phyloP scores from a whole-genome alignment of 805 yeast species.

The Monosporozyma unispora region DNA sequence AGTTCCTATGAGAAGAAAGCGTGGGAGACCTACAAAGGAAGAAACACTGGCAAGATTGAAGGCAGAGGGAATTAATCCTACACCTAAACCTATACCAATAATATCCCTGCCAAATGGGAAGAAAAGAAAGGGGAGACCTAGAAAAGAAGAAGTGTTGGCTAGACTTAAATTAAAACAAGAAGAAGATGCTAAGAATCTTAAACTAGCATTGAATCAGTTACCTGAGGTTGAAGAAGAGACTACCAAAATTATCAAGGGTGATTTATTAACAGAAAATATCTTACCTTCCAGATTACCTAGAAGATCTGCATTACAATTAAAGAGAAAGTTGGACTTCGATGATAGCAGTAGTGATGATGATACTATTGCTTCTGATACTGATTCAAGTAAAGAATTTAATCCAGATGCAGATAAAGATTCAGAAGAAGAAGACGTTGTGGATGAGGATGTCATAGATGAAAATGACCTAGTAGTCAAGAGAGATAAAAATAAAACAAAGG shows the following conservation, averaged over 20 bases:
- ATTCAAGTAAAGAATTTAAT: background rate
- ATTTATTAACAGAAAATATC: conserved; percentile 4
- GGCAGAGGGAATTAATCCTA: background rate
- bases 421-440: conserved; percentile 12
- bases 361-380: background rate
- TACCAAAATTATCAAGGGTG: conserved; percentile 1
- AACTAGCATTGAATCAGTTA: background rate
- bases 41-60: background rate
- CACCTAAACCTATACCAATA: background rate
- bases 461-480: conserved; percentile 15
- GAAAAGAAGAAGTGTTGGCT: conserved; percentile 3
- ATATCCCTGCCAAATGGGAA: background rate
- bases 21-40: conserved; percentile 4
- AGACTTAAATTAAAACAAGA: background rate
- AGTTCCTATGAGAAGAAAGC: background rate
- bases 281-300: conserved; percentile 3
- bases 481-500: background rate
- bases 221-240: background rate
- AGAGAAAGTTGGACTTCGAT: background rate
- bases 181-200: background rate
- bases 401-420: background rate
- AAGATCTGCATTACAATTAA: background rate
- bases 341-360: background rate
- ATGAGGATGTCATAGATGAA: conserved; percentile 24
- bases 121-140: conserved; percentile 10